phyloP scores from a whole-genome alignment of 805 yeast genomes.

The Saccharomycopsis olivae region DNA sequence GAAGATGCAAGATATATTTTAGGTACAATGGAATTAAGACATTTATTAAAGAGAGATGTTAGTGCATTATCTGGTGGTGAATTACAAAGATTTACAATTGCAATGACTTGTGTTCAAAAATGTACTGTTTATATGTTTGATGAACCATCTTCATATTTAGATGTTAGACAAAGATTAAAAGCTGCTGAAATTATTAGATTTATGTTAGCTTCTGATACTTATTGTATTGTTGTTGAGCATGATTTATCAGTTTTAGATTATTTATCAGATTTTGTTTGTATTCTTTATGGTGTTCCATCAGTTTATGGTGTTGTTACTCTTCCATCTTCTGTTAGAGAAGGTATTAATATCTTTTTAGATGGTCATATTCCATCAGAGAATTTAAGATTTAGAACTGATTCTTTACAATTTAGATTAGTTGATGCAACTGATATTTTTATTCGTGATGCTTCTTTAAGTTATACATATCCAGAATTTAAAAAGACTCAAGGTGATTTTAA shows the following conservation, averaged over 20 bases:
- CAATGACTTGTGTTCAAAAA: slow-evolving; percentile 88
- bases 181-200: slow-evolving; percentile 94
- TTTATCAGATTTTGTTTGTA: slow-evolving; percentile 93
- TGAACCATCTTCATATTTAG: slow-evolving; percentile 97
- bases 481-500: slow-evolving; percentile 97
- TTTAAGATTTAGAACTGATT: slow-evolving; percentile 92
- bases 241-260: slow-evolving; percentile 97
- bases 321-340: slow-evolving; percentile 97
- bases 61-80: slow-evolving; percentile 95
- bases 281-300: slow-evolving; percentile 94
- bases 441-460: slow-evolving; percentile 70
- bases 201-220: slow-evolving; percentile 60
- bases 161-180: slow-evolving; percentile 96
- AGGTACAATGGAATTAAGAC: slow-evolving; percentile 60
- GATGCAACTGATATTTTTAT: slow-evolving; percentile 77
- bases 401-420: slow-evolving; percentile 83
- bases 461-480: slow-evolving; percentile 67
- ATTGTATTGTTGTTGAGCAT: slow-evolving; percentile 96
- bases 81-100: slow-evolving; percentile 95
- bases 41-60: slow-evolving; percentile 79
- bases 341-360: slow-evolving; percentile 95
- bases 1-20: slow-evolving; percentile 57
- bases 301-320: slow-evolving; percentile 97
- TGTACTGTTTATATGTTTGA: slow-evolving; percentile 99
- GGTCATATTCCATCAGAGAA: slow-evolving; percentile 97